These are phyloP conservation scores for Aspergillus thermomutatus DNA, from an alignment of 2,329 filamentous ascomycete genomes.

Conservation along the genomic window DNA sequence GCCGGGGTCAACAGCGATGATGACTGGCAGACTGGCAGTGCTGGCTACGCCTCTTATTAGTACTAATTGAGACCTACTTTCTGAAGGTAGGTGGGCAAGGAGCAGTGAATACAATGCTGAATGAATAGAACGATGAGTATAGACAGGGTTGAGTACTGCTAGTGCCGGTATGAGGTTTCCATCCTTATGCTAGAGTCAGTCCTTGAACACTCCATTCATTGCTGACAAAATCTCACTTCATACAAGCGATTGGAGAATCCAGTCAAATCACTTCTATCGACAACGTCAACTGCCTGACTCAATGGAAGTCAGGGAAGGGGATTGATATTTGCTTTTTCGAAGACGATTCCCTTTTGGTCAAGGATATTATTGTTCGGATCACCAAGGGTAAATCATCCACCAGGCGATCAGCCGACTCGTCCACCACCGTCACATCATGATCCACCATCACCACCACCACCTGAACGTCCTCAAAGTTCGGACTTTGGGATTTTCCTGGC, in stretches of 20 bases:
- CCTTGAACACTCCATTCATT: too few species aligned
- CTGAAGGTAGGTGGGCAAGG: background rate
- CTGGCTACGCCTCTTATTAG: background rate
- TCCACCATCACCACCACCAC: background rate
- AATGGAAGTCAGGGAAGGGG: background rate
- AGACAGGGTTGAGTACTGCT: background rate
- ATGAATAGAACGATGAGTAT: background rate
- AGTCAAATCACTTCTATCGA: background rate
- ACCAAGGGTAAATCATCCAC: background rate
- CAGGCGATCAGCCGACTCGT: slow-evolving; percentile 9
- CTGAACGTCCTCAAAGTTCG: background rate
- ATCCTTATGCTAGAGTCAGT: background rate
- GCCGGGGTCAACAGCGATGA: background rate
- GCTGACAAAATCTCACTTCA: too few species aligned
- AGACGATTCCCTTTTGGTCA: background rate
- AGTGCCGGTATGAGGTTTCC: background rate
- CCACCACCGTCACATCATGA: slow-evolving; percentile 5
- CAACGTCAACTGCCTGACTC: background rate
- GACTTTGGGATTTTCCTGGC: background rate
- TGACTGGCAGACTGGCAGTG: slow-evolving; percentile 4
- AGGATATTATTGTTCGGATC: background rate
- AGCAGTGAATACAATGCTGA: background rate
- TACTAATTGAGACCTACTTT: background rate
- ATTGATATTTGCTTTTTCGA: background rate
- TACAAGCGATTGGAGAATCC: too few species aligned